Percentiles rank a stretch among this genome's conserved stretches.
Conservation (phyloP, 306 rosid species). For the Notholithocarpus densiflorus region DNA sequence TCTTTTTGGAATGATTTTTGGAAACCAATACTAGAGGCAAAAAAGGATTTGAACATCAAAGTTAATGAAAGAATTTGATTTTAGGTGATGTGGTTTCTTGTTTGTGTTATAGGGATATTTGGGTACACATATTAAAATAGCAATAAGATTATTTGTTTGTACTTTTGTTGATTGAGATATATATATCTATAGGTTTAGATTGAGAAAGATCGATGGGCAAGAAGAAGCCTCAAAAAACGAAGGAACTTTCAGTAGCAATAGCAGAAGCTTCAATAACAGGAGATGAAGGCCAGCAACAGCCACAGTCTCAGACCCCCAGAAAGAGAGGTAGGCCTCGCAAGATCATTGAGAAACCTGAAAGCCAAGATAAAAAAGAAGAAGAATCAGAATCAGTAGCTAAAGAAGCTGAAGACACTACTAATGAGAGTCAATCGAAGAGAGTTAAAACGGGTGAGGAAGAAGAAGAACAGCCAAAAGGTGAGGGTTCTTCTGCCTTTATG, state of each 20-base stretch:
- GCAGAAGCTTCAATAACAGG: slow-evolving; percentile 68
- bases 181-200: background rate
- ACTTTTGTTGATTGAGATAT: background rate
- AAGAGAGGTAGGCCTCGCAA: slow-evolving; percentile 92
- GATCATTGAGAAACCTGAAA: slow-evolving; percentile 36
- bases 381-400: background rate
- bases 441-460: slow-evolving; percentile 20
- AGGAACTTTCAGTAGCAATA: slow-evolving; percentile 72
- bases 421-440: slow-evolving; percentile 31
- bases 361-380: slow-evolving; percentile 15
- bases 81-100: background rate
- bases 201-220: slow-evolving; percentile 54
- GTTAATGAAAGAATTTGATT: slow-evolving; percentile 5
- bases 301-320: slow-evolving; percentile 48
- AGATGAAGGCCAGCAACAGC: slow-evolving; percentile 31
- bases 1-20: slow-evolving; percentile 4
- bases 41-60: background rate
- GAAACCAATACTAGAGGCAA: background rate
- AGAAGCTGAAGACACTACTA: slow-evolving; percentile 4
- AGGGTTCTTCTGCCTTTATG: slow-evolving; percentile 26
- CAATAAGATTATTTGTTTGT: background rate
- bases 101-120: no score
- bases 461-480: slow-evolving; percentile 14
- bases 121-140: background rate
- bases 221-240: slow-evolving; percentile 67